Evolutionary conservation across 1,139 yeast genomes (phyloP), one percentile per base, ranked within the genome.

Genomic region (Sugiyamaella paludigena): DNA sequence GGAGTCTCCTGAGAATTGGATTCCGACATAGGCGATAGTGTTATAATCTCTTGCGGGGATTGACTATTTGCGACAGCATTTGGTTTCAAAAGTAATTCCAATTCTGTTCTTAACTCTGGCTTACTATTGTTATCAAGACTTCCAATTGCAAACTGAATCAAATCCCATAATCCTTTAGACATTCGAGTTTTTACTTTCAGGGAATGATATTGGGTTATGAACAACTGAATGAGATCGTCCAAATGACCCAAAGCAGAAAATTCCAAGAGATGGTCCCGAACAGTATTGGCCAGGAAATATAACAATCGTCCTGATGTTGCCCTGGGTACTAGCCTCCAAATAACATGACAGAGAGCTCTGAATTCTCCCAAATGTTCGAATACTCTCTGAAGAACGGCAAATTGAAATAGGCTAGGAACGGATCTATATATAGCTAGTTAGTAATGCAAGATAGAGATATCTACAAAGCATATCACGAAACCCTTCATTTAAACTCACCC

Each of bases 1-100:
- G 50, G 50, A 27, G 47, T 47, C 15, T 47, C 50, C 27, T 36
- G 26, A 8, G 40, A 36, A 32, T 37, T 44, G 7, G 54, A 50
- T 37, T 60, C 67, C 2, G 62, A 62, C 53, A 61, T 55, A 1
- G 66, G 66, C 1, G 66, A 63, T 24, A 62, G 54, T 8, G 63
- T 59, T 7, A 61, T 54, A 12, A 63, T 54, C 27, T 63, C 67
- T 32, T 52, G 51, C 4, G 64, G 62, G 2, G 61, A 55, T 28
- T 49, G 54, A 30, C 47, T 54, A 2, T 53, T 48, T 4, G 58
- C 38, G 2, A 10, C 36, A 9, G 36, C 32, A 15, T 2, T 16
- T 6, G 58, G 56, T 36, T 50, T 51, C 9, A 61, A 37, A 13
- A 61, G 37, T 16, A 43, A 48, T 36, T 63, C 65, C 30, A 63